Conservation (phyloP, 139 green algal species). For the Tetradesmus lagerheimii region DNA sequence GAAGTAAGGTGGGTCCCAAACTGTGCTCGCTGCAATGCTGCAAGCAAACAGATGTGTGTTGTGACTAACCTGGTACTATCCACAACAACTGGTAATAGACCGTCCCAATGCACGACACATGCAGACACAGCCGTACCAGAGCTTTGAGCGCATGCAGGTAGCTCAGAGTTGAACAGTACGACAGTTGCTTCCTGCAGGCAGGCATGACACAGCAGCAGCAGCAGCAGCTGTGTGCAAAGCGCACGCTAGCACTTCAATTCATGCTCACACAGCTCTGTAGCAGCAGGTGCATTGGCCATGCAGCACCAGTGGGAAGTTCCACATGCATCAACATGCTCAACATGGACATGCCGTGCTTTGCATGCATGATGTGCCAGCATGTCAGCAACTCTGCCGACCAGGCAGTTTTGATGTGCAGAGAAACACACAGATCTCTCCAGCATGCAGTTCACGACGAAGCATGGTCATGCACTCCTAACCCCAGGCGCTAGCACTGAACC, state of each 20-base stretch:
- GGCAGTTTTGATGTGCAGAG: background rate
- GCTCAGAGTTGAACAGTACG: too few relatives aligned
- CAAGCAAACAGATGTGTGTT: too few relatives aligned
- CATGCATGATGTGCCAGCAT: background rate
- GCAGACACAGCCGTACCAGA: too few relatives aligned
- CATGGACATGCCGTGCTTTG: background rate
- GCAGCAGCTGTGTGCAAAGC: too few relatives aligned
- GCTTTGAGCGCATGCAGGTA: too few relatives aligned
- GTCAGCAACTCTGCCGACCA: background rate
- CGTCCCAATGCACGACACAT: too few relatives aligned
- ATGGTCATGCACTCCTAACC: background rate
- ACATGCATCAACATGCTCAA: background rate
- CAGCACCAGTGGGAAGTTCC: background rate
- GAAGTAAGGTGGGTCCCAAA: background rate
- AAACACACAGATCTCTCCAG: background rate
- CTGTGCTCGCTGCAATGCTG: too few relatives aligned
- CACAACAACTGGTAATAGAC: too few relatives aligned
- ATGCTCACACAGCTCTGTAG: background rate
- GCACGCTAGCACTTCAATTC: too few relatives aligned
- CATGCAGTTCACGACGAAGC: background rate
- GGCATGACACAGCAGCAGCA: too few relatives aligned
- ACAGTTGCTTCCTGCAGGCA: too few relatives aligned
- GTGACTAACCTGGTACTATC: too few relatives aligned
- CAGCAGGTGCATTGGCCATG: background rate
- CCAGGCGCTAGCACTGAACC: background rate